Conservation (phyloP, 177 flowering plant genomes). For the Tripterygium wilfordii region DNA sequence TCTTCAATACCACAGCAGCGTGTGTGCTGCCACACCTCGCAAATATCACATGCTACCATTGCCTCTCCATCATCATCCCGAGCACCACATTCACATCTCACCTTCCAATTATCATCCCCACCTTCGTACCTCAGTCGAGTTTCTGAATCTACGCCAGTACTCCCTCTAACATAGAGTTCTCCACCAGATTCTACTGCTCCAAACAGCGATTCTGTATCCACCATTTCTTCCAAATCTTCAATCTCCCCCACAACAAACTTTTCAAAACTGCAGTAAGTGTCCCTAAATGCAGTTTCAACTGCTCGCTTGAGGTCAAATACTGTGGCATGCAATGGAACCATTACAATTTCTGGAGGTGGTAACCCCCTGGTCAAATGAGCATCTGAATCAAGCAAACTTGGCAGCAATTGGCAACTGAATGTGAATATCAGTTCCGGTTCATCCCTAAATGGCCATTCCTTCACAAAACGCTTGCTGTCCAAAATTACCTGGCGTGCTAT, state of each 20-base stretch:
- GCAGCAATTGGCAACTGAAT: constrained; percentile 43
- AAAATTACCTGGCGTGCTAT: constrained; percentile 38
- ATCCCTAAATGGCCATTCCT: constrained; percentile 72
- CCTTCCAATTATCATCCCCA: constrained; percentile 60
- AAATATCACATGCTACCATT: constrained; percentile 72
- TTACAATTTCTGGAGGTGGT: constrained; percentile 41
- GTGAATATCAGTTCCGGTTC: constrained; percentile 45
- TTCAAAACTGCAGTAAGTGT: constrained; percentile 59
- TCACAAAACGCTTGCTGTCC: constrained; percentile 66
- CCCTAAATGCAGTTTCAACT: constrained; percentile 50
- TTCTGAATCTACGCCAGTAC: constrained; percentile 34
- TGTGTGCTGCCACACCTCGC: constrained; percentile 85
- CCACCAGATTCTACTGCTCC: constrained; percentile 53
- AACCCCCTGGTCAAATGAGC: constrained; percentile 9
- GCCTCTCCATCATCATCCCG: constrained; percentile 80
- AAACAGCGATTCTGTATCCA: constrained; percentile 49
- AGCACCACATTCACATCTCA: constrained; percentile 64
- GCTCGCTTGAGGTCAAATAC: constrained; percentile 59
- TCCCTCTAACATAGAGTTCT: constrained; percentile 45
- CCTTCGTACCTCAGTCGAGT: constrained; percentile 48
- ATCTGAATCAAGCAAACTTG: constrained; percentile 17
- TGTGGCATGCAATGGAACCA: constrained; percentile 60
- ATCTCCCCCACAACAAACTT: constrained; percentile 40
- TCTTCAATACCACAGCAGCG: constrained; percentile 56
- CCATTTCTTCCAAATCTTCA: constrained; percentile 31